Conservation (phyloP, 768 basidiomycete genomes). For the Ramaria rubella region DNA sequence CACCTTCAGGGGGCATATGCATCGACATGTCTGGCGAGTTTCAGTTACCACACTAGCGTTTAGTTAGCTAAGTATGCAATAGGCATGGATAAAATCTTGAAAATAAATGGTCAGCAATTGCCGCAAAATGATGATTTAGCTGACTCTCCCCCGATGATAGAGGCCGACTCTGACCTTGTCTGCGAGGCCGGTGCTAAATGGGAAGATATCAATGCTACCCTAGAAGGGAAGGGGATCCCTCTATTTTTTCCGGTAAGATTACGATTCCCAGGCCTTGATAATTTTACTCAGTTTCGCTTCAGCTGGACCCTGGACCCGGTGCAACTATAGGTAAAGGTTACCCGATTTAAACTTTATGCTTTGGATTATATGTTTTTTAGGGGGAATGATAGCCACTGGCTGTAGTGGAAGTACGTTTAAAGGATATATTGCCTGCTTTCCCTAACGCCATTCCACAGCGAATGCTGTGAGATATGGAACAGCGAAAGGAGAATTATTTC, state of each 20-base stretch:
- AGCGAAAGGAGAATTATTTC: conserved; percentile 82
- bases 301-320: conserved; percentile 36
- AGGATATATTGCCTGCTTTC: neutral
- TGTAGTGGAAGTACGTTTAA: conserved; percentile 68
- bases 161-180: conserved; percentile 63
- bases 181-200: conserved; percentile 74
- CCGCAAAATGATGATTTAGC: neutral
- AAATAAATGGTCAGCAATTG: conserved; percentile 41
- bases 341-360: neutral
- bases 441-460: conserved; percentile 33
- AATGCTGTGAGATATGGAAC: conserved; percentile 85
- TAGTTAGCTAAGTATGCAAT: neutral
- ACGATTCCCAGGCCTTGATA: neutral
- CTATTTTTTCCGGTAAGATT: conserved; percentile 77
- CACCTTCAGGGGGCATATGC: conserved; percentile 52
- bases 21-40: conserved; percentile 46
- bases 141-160: conserved; percentile 34
- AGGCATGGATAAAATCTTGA: conserved; percentile 57
- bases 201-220: conserved; percentile 67
- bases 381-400: conserved; percentile 84
- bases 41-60: neutral
- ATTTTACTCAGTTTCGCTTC: neutral
- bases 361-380: conserved; percentile 24
- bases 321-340: conserved; percentile 36
- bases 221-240: conserved; percentile 64